Conservation (phyloP, 1,139 yeast species). For the Blastobotrys petasosporus region DNA sequence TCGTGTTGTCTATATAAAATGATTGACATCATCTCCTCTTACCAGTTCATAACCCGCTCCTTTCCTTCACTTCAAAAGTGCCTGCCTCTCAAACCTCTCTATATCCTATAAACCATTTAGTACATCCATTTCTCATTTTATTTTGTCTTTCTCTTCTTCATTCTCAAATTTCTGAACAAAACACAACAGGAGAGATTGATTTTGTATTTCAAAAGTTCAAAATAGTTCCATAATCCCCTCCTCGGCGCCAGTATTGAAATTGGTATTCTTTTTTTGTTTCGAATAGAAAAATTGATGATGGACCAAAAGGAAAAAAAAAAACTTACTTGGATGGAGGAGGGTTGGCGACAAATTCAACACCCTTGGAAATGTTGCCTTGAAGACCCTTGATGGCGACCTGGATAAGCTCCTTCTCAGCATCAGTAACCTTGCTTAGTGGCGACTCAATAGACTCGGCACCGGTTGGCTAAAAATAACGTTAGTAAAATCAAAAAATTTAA, state of each 20-base stretch:
- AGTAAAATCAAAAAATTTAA: constrained; percentile 5
- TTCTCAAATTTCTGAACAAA: not conserved
- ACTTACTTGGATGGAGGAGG: constrained; percentile 17
- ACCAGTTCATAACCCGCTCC: no score
- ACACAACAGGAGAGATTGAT: not conserved
- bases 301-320: not conserved
- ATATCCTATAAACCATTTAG: constrained; percentile 3
- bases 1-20: not conserved
- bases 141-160: not conserved
- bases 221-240: not conserved
- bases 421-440: constrained; percentile 32
- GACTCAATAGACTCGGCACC: constrained; percentile 69
- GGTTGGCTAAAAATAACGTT: constrained; percentile 37
- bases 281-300: not conserved
- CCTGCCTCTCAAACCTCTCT: not conserved
- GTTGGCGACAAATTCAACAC: constrained; percentile 46
- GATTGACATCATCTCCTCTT: no score
- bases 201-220: not conserved
- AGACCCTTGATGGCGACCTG: constrained; percentile 78
- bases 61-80: no score
- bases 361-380: constrained; percentile 59
- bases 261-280: no score
- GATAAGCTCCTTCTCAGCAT: constrained; percentile 51
- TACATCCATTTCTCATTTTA: not conserved
- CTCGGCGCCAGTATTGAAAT: not conserved